These are phyloP conservation scores for Colletotrichum sp. DNA, from an alignment of 2,329 filamentous ascomycete species.

Conservation along the genomic window DNA sequence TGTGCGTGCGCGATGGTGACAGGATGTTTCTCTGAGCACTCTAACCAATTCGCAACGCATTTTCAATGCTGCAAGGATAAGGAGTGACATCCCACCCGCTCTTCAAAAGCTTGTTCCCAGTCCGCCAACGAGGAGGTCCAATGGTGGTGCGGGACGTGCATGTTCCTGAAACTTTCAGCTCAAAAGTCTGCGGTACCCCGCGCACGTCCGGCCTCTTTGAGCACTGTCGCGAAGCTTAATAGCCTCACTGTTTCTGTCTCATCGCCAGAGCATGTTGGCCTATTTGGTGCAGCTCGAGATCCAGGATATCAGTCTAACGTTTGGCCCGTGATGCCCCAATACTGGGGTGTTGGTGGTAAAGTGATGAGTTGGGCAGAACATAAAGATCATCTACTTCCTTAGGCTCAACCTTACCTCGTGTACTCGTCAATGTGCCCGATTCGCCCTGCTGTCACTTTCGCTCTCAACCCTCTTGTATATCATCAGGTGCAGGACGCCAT, in stretches of 20 bases:
- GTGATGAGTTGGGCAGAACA: neutral
- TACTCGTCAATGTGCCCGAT: neutral
- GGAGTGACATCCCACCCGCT: neutral
- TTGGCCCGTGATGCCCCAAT: neutral
- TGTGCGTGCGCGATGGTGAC: neutral
- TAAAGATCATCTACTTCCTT: neutral
- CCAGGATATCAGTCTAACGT: neutral
- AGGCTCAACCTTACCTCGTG: neutral
- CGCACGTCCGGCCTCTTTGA: neutral
- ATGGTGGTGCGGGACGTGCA: neutral
- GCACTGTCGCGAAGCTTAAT: neutral
- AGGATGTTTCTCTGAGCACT: neutral
- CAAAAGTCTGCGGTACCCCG: constrained; percentile 5
- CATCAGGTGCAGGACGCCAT: neutral
- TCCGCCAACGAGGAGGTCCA: neutral
- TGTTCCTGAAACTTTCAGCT: constrained; percentile 5
- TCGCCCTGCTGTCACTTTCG: neutral
- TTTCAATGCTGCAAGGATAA: neutral
- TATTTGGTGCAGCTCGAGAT: neutral
- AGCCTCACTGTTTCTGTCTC: constrained; percentile 14
- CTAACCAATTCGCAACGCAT: neutral
- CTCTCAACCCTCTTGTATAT: neutral
- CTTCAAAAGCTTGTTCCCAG: neutral
- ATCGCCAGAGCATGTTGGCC: neutral
- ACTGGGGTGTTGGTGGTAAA: neutral